Evolutionary conservation across 176 grass and related monocot species (phyloP), one percentile per base, ranked within the genome.

Genomic region (Zoysia japonica): DNA sequence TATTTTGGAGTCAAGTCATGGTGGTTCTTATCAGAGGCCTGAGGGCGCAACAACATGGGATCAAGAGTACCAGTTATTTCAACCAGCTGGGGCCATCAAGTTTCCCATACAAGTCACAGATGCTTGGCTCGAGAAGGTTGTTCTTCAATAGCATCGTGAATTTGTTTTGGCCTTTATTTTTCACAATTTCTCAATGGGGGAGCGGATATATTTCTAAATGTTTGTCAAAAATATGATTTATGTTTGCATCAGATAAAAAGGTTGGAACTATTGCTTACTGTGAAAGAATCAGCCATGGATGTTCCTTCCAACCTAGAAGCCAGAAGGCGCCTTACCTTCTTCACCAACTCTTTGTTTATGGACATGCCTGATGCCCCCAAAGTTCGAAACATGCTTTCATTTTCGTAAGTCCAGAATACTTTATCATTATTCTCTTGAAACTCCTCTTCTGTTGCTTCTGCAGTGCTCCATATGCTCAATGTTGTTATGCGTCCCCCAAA

Each of bases 331-430:
- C 92, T 97, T 83, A 85, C 94, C 43, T 97, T 93, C 86, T 97
- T 97, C 67, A 93, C 88, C 40, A 97, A 97, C 82, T 97, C 94
- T 56, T 85, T 97, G 77, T 97, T 97, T 91, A 97, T 97, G 94
- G 87, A 93, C 81, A 97, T 97, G 94, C 94, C 94, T 86, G 82
- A 90, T 89, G 91, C 91, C 76, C 94, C 94, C 75, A 94, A 97
- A 94, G 94, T 94, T 38, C 92, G 85, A 86, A 88, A 84, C 70
- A 97, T 93, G 90, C 80, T 97, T 84, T 90, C 94, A 41, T 97
- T 97, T 82, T 94, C 94, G 94, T 97, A 90, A 92, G 91, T 88
- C 54, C 63, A 70, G 68, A 71, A 61, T 67, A 68, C 38, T 61
- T 14, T 17, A 28, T 67, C 49, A 61, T 70, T 28, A 83, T 5